Conservation (phyloP, 805 yeast species). For the Starmerella gropengiesseri region DNA sequence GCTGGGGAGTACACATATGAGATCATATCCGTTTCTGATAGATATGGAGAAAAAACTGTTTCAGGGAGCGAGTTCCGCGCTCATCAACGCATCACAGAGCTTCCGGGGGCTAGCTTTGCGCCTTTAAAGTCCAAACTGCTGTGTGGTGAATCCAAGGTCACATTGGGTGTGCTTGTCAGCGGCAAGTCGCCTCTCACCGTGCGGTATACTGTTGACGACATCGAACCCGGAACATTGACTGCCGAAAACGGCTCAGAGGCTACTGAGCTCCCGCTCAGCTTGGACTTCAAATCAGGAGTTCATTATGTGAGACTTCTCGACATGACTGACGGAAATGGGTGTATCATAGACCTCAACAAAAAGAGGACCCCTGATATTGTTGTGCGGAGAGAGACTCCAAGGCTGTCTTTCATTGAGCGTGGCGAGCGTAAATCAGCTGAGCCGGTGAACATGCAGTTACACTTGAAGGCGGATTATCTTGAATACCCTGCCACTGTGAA, state of each 20-base stretch:
- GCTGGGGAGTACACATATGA: constrained; percentile 76
- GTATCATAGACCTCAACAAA: constrained; percentile 56
- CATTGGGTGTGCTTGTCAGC: constrained; percentile 47
- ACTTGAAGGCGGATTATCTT: neutral
- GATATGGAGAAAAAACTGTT: constrained; percentile 33
- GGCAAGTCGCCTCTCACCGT: constrained; percentile 77
- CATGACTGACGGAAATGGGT: constrained; percentile 64
- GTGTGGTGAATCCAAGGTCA: constrained; percentile 20
- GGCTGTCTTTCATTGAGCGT: constrained; percentile 38
- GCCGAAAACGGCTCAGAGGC: constrained; percentile 32
- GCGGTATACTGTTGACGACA: constrained; percentile 44
- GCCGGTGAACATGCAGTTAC: constrained; percentile 26
- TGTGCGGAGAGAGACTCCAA: constrained; percentile 62
- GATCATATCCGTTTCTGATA: constrained; percentile 49
- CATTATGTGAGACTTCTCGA: constrained; percentile 53
- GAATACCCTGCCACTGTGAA: constrained; percentile 16
- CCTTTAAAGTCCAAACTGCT: constrained; percentile 12
- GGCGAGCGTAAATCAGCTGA: constrained; percentile 32
- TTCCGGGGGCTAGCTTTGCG: constrained; percentile 34
- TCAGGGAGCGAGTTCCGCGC: constrained; percentile 19
- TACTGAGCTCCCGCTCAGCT: constrained; percentile 4
- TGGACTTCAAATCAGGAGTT: constrained; percentile 47
- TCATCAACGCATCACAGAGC: constrained; percentile 30
- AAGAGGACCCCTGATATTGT: constrained; percentile 53
- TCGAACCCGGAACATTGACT: neutral